Conservation (phyloP, 371 early-diverging fungal genomes). For the Haplosporangium sp. region DNA sequence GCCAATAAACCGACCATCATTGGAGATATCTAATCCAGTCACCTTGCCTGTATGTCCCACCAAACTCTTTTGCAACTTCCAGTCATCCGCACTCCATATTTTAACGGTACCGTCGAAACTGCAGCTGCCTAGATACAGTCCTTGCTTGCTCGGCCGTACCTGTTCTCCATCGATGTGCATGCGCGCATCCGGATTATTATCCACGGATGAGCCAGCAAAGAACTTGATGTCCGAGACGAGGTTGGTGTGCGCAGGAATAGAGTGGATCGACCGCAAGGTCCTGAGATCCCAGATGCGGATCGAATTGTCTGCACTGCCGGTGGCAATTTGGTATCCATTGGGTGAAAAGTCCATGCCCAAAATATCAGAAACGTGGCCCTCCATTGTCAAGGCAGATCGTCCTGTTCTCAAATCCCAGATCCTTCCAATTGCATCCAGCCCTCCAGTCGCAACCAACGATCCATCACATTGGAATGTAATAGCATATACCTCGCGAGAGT, state of each 20-base stretch:
- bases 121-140: slow-evolving; percentile 73
- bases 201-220: slow-evolving; percentile 57
- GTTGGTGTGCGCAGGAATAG: slow-evolving; percentile 93
- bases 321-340: slow-evolving; percentile 83
- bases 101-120: slow-evolving; percentile 94
- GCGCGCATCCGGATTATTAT: not conserved
- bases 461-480: slow-evolving; percentile 94
- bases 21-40: slow-evolving; percentile 86
- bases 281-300: slow-evolving; percentile 95
- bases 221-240: slow-evolving; percentile 88
- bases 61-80: slow-evolving; percentile 86
- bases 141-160: slow-evolving; percentile 43
- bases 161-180: slow-evolving; percentile 51
- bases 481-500: slow-evolving; percentile 91
- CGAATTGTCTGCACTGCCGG: slow-evolving; percentile 86
- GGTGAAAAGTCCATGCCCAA: slow-evolving; percentile 91
- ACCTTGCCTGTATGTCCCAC: slow-evolving; percentile 93
- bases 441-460: slow-evolving; percentile 90
- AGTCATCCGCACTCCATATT: slow-evolving; percentile 94
- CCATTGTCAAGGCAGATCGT: slow-evolving; percentile 85
- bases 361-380: slow-evolving; percentile 94
- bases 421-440: slow-evolving; percentile 89
- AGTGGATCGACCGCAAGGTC: slow-evolving; percentile 77
- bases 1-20: slow-evolving; percentile 85
- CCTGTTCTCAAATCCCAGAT: slow-evolving; percentile 97